Evolutionary conservation across 331 rosid species (phyloP).

Genomic region (Acacia pycnantha): DNA sequence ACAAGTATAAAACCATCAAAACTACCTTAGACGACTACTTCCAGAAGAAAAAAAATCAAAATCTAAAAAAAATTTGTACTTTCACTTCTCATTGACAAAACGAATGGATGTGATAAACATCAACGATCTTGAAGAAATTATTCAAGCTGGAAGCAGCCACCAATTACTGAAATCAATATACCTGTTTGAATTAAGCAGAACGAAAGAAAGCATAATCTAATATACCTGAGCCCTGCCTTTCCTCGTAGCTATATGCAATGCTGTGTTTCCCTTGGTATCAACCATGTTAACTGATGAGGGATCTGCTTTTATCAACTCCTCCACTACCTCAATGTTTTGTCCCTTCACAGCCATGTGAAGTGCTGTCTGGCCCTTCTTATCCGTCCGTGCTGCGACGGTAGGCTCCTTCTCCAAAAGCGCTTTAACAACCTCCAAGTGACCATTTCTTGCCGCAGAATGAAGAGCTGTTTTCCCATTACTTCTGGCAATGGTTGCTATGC

Average conservation of each 20-base stretch:
- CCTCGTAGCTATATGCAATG: slow-evolving; percentile 85
- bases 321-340: slow-evolving; percentile 70
- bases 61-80: not conserved
- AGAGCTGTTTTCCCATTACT: slow-evolving; percentile 91
- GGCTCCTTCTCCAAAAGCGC: slow-evolving; percentile 69
- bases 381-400: slow-evolving; percentile 49
- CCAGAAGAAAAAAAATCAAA: not conserved
- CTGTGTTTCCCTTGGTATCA: slow-evolving; percentile 75
- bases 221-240: slow-evolving; percentile 81
- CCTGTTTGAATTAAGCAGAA: not conserved
- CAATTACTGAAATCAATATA: not conserved
- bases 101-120: not conserved
- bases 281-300: slow-evolving; percentile 64
- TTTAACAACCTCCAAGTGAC: slow-evolving; percentile 67
- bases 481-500: slow-evolving; percentile 78
- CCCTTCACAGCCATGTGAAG: slow-evolving; percentile 98
- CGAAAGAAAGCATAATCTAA: not conserved
- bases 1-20: not conserved
- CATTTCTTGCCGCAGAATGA: slow-evolving; percentile 95
- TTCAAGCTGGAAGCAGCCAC: not conserved
- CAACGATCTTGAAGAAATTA: not conserved
- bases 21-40: not conserved
- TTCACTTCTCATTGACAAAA: not conserved
- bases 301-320: slow-evolving; percentile 61
- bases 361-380: slow-evolving; percentile 95